phyloP scores from a whole-genome alignment of 768 basidiomycete genomes.

The Lyophyllum decastes region DNA sequence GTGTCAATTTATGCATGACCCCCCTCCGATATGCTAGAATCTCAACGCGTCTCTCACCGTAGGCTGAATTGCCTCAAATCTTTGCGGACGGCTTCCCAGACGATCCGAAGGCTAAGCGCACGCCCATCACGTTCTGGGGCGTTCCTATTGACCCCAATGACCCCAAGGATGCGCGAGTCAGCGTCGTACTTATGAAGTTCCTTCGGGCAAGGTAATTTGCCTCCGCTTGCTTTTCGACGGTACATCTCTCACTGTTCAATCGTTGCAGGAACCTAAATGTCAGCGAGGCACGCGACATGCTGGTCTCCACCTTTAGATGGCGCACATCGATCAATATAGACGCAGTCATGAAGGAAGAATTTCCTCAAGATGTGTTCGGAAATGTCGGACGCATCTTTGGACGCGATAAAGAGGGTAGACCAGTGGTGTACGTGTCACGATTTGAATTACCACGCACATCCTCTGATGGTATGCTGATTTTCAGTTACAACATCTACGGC shows the following conservation, averaged over 20 bases:
- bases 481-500: conserved; percentile 81
- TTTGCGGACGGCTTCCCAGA: conserved; percentile 64
- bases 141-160: conserved; percentile 61
- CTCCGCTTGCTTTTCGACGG: background rate
- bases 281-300: conserved; percentile 60
- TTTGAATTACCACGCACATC: background rate
- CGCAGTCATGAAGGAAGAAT: conserved; percentile 57
- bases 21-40: background rate
- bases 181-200: conserved; percentile 83
- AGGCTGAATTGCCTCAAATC: conserved; percentile 50
- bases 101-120: conserved; percentile 48
- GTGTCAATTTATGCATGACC: background rate
- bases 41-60: conserved; percentile 1
- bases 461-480: background rate
- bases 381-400: conserved; percentile 65
- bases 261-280: conserved; percentile 51
- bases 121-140: conserved; percentile 69
- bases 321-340: conserved; percentile 66
- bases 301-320: conserved; percentile 72
- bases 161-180: conserved; percentile 62
- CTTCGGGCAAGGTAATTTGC: conserved; percentile 65
- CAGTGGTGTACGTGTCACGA: conserved; percentile 57
- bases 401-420: conserved; percentile 68
- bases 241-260: background rate
- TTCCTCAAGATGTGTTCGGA: conserved; percentile 65